Base-by-base conservation (phyloP, 139 green algal genomes). In the Coelastrella sp. region DNA sequence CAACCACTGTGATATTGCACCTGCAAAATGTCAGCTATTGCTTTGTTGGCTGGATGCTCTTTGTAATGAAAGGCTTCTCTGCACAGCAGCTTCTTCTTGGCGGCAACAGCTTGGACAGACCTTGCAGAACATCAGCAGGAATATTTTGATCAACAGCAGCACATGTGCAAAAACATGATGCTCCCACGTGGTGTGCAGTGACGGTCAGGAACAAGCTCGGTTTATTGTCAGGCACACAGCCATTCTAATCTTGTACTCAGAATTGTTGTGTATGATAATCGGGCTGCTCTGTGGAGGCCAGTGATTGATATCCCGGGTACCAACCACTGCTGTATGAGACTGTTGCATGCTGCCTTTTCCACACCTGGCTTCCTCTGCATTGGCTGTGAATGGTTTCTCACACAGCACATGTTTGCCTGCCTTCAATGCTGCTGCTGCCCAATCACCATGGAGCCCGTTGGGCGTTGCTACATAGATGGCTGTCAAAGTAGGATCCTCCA, bases 401-500 rank as follows among this genome's bases (percentile, higher is more conserved):
- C 91, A 94, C 50, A 94, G 76, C 68, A 94, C 91, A 73, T 92
- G 88, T 84, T 94, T 94, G 74, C 90, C 90, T 21, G 79, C 64
- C 5, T 34, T n/a, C n/a, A 86, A 37, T 43, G 80, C 80, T 32
- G 83, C 83, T 35, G 38, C 51, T 21, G 77, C 60, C 84, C 87
- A 91, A 25, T 79, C 34, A 13, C 87, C 90, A 63, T 93, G 90
- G 60, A 91, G 84, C 17, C 90, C 90, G 66, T 91, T 91, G n/a
- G 90, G 90, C 34, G 90, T 82, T 19, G 86, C 90, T 23, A 94
- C 77, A 64, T 94, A 94, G 40, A 93, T 90, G 9, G 89, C 89
- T 63, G 92, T 87, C 5, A 94, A 59, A 4, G 86, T 82, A 5
- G 89, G 86, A 45, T 93, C 88, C 0, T 82, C 83, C 11, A 92